Evolutionary conservation across 1,284 basidiomycete species (phyloP).

Genomic region (Apiotrichum sp.): DNA sequence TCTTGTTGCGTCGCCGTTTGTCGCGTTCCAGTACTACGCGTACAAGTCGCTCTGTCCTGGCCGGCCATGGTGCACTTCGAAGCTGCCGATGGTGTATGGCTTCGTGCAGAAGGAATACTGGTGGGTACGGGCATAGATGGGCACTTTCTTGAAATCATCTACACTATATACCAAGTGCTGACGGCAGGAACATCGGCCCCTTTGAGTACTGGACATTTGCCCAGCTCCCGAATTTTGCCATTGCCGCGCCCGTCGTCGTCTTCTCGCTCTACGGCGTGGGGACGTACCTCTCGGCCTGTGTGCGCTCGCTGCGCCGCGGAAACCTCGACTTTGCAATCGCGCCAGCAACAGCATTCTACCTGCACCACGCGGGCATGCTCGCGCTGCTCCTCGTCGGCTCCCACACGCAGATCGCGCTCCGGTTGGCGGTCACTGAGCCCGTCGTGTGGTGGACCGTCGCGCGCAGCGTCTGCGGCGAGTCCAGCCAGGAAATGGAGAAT

Average conservation of each 20-base stretch:
- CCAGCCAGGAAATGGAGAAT: not conserved
- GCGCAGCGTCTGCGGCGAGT: not conserved
- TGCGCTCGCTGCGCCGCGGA: constrained; percentile 37
- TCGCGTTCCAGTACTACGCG: constrained; percentile 62
- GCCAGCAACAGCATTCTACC: constrained; percentile 54
- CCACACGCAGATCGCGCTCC: constrained; percentile 84
- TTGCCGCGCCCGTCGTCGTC: constrained; percentile 65
- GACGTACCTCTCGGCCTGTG: not conserved
- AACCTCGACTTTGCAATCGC: too few relatives aligned
- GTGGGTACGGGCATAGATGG: constrained; percentile 30
- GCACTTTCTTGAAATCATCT: too few relatives aligned
- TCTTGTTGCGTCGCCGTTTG: constrained; percentile 59
- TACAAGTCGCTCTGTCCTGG: constrained; percentile 60
- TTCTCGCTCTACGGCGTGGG: constrained; percentile 49
- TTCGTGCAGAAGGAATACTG: constrained; percentile 82
- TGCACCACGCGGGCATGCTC: constrained; percentile 61
- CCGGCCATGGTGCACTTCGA: constrained; percentile 60
- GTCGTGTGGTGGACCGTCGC: constrained; percentile 74
- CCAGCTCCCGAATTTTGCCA: constrained; percentile 81
- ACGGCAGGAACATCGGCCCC: constrained; percentile 64
- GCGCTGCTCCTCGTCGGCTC: constrained; percentile 67
- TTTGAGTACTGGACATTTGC: constrained; percentile 75
- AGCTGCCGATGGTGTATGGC: constrained; percentile 68
- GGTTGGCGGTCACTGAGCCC: constrained; percentile 72
- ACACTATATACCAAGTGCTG: not conserved